phyloP scores from a whole-genome alignment of 139 green algal species.

The Micractinium sp. region DNA sequence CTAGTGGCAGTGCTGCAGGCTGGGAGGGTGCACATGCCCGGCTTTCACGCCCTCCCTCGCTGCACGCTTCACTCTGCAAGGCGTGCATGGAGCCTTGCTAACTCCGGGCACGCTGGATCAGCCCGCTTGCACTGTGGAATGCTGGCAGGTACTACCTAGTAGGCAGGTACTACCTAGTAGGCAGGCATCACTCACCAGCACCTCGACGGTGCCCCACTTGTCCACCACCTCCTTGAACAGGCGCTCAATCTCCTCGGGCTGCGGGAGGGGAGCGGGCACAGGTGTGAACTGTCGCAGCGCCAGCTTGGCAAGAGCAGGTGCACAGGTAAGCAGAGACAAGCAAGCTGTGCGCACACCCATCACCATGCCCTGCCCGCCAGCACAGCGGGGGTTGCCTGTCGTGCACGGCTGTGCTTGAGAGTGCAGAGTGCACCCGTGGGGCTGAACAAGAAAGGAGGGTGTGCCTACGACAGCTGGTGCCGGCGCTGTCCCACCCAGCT shows the following conservation, averaged over 20 bases:
- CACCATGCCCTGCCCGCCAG: no score
- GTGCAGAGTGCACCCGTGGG: no score
- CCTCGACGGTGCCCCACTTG: slow-evolving; percentile 92
- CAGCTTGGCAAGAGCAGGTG: neutral
- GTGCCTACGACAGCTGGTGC: neutral
- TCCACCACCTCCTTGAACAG: slow-evolving; percentile 76
- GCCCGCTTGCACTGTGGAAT: neutral
- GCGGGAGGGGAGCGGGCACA: neutral
- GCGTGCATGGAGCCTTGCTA: neutral
- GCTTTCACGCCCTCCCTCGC: neutral
- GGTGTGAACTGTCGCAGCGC: neutral
- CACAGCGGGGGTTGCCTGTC: no score
- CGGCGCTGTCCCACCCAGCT: neutral
- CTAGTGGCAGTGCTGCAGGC: neutral
- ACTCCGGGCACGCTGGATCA: neutral
- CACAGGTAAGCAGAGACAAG: no score
- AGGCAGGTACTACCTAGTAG: slow-evolving; percentile 61
- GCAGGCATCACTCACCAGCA: slow-evolving; percentile 99
- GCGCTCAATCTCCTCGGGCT: slow-evolving; percentile 45
- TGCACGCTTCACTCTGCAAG: neutral
- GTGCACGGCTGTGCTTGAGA: neutral
- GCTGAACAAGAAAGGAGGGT: neutral
- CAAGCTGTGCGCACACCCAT: no score
- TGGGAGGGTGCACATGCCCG: neutral
- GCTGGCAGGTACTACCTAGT: slow-evolving; percentile 61